Percentiles rank a stretch among this genome's conserved stretches.
These are phyloP conservation scores for Calamus simplicifolius DNA, from an alignment of 176 grass and related monocot species.

Conservation along the genomic window DNA sequence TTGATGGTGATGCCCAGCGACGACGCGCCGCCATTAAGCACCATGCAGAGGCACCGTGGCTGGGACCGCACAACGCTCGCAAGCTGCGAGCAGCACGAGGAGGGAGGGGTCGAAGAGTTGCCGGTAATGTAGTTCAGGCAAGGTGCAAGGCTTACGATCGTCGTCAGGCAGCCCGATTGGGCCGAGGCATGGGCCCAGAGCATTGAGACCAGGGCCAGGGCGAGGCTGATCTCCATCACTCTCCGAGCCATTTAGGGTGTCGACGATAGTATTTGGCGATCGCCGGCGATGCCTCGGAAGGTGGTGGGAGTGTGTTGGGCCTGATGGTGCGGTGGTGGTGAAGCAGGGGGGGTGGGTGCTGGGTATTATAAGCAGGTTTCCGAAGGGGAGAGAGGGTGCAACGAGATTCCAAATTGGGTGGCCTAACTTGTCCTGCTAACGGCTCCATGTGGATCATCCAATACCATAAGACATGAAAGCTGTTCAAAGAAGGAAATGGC, in stretches of 20 bases:
- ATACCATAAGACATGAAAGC: too few relatives aligned
- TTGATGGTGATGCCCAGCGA: conserved; percentile 57
- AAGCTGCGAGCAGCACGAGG: conserved; percentile 59
- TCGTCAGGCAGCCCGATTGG: conserved; percentile 28
- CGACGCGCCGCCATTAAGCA: conserved; percentile 45
- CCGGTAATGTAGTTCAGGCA: conserved; percentile 57
- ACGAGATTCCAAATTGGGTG: too few relatives aligned
- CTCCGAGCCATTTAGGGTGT: conserved; percentile 22
- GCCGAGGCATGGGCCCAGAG: conserved; percentile 15
- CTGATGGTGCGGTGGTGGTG: too few relatives aligned
- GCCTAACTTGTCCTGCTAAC: too few relatives aligned
- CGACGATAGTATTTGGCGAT: neutral
- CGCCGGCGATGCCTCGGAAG: too few relatives aligned
- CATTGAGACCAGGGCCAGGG: conserved; percentile 14
- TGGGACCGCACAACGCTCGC: conserved; percentile 30
- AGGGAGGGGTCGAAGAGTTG: conserved; percentile 39
- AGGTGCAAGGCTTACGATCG: conserved; percentile 43
- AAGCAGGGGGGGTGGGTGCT: too few relatives aligned
- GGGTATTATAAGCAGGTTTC: too few relatives aligned
- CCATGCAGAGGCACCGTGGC: conserved; percentile 59
- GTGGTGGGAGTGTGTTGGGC: too few relatives aligned
- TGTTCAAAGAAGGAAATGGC: too few relatives aligned
- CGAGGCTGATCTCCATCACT: neutral
- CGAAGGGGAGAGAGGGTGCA: too few relatives aligned
- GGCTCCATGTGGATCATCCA: too few relatives aligned